Conservation (phyloP, 176 grass and related monocot species). For the Poa pratensis region DNA sequence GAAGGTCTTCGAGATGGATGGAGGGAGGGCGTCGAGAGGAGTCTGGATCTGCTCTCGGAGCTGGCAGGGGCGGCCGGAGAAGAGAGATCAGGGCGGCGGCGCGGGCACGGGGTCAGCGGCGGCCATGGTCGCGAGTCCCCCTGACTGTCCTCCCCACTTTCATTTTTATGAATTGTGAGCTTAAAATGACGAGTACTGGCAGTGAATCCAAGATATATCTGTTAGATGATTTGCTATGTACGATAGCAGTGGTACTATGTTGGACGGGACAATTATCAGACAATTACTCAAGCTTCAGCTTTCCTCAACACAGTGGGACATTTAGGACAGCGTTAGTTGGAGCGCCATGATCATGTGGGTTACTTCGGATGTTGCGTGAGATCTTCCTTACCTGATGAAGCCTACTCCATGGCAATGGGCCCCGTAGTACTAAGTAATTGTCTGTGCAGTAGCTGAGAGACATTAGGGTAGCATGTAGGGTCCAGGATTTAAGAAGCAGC, state of each 20-base stretch:
- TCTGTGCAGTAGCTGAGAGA: slow-evolving; percentile 17
- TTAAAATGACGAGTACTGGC: too few species aligned
- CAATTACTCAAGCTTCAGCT: slow-evolving; percentile 2
- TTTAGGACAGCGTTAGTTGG: slow-evolving; percentile 31
- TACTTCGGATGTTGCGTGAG: slow-evolving; percentile 34
- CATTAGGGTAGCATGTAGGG: slow-evolving; percentile 46
- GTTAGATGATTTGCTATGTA: slow-evolving; percentile 12
- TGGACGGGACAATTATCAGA: slow-evolving; percentile 2
- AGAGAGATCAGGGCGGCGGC: too few species aligned
- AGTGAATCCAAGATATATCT: too few species aligned
- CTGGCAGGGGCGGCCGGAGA: too few species aligned
- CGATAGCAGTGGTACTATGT: background rate
- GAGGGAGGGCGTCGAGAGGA: too few species aligned
- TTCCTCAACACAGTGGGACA: slow-evolving; percentile 15
- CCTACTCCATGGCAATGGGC: slow-evolving; percentile 7
- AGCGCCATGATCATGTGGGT: slow-evolving; percentile 9
- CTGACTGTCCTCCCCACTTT: too few species aligned
- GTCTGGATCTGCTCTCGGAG: too few species aligned
- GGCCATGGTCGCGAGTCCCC: too few species aligned
- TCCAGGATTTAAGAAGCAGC: slow-evolving; percentile 31
- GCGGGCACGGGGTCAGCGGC: too few species aligned
- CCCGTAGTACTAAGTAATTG: background rate
- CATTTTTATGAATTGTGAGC: too few species aligned
- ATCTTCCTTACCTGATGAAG: slow-evolving; percentile 38
- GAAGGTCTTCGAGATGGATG: too few species aligned